Percentiles rank a stretch among this genome's conserved stretches.
Conservation (phyloP, 257 asterid species). For the Solanum lignicaule region DNA sequence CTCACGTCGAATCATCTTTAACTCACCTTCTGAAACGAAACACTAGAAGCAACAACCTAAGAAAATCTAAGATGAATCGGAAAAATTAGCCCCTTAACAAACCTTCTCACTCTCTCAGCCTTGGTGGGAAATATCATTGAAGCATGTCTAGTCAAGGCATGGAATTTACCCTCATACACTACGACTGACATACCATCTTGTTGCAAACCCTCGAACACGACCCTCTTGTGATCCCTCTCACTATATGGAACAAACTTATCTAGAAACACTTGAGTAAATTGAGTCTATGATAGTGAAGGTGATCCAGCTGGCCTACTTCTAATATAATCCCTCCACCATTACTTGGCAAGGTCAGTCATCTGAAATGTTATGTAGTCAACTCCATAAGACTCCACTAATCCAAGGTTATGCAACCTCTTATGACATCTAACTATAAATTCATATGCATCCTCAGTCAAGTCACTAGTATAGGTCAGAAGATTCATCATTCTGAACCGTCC, state of each 20-base stretch:
- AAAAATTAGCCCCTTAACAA: background rate
- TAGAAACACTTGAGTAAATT: background rate
- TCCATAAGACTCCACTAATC: background rate
- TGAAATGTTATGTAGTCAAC: background rate
- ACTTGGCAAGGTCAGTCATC: no score
- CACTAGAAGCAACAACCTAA: background rate
- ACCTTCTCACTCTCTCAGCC: background rate
- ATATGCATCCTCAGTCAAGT: background rate
- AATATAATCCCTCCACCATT: background rate
- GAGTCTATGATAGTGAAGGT: background rate
- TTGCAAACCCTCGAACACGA: background rate
- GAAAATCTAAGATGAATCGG: background rate
- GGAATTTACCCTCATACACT: background rate
- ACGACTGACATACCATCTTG: no score
- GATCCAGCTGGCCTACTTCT: background rate
- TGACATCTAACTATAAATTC: background rate
- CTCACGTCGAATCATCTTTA: background rate
- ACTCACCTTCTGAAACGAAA: background rate
- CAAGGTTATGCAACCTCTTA: background rate
- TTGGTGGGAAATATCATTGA: background rate
- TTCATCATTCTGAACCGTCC: background rate
- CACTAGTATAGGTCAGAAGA: background rate
- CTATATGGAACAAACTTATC: background rate
- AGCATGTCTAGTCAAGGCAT: background rate
- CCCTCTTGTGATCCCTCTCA: background rate